Evolutionary conservation across 1,139 yeast genomes (phyloP).

Genomic region (Petasospora fabianii): DNA sequence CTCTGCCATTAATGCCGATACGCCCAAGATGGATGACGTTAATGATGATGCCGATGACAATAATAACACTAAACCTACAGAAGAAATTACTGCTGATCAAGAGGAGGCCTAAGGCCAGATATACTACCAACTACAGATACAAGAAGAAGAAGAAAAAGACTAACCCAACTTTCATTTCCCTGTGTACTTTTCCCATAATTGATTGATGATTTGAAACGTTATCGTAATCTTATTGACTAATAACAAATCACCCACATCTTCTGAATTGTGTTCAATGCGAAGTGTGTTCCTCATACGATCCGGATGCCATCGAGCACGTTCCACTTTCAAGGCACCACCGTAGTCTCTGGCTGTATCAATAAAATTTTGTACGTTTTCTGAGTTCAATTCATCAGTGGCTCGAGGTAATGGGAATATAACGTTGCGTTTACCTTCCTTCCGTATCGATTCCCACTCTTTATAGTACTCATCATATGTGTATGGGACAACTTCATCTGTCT

Average conservation of each 20-base stretch:
- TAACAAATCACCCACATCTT: constrained; percentile 9
- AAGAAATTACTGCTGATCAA: not conserved
- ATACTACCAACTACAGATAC: not conserved
- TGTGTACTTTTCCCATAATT: constrained; percentile 30
- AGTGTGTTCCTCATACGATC: constrained; percentile 39
- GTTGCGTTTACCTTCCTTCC: constrained; percentile 11
- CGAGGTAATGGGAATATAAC: constrained; percentile 18
- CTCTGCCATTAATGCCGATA: constrained; percentile 26
- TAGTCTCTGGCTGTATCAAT: constrained; percentile 19
- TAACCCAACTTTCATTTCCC: too few species aligned
- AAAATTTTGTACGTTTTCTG: constrained; percentile 26
- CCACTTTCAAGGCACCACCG: constrained; percentile 39
- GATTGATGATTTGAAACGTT: constrained; percentile 38
- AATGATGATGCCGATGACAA: constrained; percentile 5
- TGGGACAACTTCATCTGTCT: too few species aligned
- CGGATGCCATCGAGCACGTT: constrained; percentile 68
- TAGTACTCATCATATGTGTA: constrained; percentile 27
- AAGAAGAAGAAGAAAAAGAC: not conserved
- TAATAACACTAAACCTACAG: not conserved
- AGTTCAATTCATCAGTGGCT: constrained; percentile 9
- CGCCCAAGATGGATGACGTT: constrained; percentile 17
- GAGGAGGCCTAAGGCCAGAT: not conserved
- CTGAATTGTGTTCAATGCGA: constrained; percentile 8
- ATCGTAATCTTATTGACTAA: constrained; percentile 29
- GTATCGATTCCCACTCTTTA: constrained; percentile 28